Conservation (phyloP, 192 early-diverging fungal species). For the Linnemannia exigua region DNA sequence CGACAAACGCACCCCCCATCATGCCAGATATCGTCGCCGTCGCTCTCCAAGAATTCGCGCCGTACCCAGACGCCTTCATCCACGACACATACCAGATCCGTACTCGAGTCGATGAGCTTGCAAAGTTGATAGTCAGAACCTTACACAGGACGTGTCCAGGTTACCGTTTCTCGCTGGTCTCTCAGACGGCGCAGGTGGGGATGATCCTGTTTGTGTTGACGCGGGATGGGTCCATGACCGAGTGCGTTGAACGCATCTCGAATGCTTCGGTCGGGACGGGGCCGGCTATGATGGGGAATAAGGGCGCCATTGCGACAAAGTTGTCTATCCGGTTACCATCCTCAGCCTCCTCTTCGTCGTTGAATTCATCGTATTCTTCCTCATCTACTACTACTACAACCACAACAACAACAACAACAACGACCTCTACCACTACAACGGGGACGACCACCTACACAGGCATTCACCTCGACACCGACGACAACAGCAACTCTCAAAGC, state of each 20-base stretch:
- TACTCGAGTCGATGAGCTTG: constrained; percentile 30
- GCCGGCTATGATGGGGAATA: constrained; percentile 53
- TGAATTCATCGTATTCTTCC: neutral
- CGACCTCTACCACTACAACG: neutral
- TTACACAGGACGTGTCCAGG: constrained; percentile 43
- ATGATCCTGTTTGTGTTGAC: constrained; percentile 56
- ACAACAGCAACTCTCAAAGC: neutral
- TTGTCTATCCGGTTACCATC: constrained; percentile 31
- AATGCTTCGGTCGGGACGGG: constrained; percentile 51
- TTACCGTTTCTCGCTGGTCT: constrained; percentile 48
- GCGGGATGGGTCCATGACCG: constrained; percentile 45
- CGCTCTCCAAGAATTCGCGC: constrained; percentile 59
- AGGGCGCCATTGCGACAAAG: constrained; percentile 55
- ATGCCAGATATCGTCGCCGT: constrained; percentile 62
- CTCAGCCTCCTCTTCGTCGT: neutral
- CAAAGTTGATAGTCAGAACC: constrained; percentile 41
- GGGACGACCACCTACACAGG: neutral
- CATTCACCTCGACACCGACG: neutral
- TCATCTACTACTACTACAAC: neutral
- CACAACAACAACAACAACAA: neutral
- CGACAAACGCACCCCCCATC: constrained; percentile 7
- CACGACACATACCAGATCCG: constrained; percentile 26
- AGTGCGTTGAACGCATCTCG: constrained; percentile 31
- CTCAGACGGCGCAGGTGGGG: constrained; percentile 39
- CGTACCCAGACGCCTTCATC: constrained; percentile 56